Conservation (phyloP, 1,139 yeast genomes). For the Yarrowia galli region DNA sequence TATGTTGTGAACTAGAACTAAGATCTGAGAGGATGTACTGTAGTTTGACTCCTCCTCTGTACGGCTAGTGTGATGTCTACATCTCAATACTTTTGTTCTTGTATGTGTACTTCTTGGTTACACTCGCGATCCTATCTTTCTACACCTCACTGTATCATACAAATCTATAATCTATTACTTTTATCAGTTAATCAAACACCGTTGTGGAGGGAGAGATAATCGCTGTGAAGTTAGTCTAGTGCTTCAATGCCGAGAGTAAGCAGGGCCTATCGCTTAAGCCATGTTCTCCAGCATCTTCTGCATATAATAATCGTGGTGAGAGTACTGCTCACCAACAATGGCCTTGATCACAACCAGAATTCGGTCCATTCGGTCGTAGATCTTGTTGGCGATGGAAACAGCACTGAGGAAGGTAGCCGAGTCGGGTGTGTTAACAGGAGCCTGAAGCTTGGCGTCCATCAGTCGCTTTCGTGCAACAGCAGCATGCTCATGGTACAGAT, state of each 20-base stretch:
- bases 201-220: too few relatives aligned
- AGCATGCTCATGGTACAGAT: constrained; percentile 23
- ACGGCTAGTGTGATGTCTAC: too few relatives aligned
- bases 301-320: constrained; percentile 20
- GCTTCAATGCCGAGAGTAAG: too few relatives aligned
- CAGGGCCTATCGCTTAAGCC: not conserved
- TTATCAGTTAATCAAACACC: too few relatives aligned
- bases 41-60: too few relatives aligned
- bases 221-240: not conserved
- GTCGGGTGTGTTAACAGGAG: constrained; percentile 4
- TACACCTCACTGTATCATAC: too few relatives aligned
- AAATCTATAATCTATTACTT: too few relatives aligned
- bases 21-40: too few relatives aligned
- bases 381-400: constrained; percentile 28
- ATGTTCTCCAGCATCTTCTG: constrained; percentile 30
- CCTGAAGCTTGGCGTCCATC: constrained; percentile 2
- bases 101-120: too few relatives aligned
- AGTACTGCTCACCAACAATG: constrained; percentile 31
- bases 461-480: constrained; percentile 4
- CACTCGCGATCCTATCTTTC: too few relatives aligned
- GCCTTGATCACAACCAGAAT: constrained; percentile 31
- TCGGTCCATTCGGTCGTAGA: constrained; percentile 31
- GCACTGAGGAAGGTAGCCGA: constrained; percentile 22
- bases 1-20: too few relatives aligned
- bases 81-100: too few relatives aligned